Conservation (phyloP, 257 asterid genomes). For the Agastache rugosa region DNA sequence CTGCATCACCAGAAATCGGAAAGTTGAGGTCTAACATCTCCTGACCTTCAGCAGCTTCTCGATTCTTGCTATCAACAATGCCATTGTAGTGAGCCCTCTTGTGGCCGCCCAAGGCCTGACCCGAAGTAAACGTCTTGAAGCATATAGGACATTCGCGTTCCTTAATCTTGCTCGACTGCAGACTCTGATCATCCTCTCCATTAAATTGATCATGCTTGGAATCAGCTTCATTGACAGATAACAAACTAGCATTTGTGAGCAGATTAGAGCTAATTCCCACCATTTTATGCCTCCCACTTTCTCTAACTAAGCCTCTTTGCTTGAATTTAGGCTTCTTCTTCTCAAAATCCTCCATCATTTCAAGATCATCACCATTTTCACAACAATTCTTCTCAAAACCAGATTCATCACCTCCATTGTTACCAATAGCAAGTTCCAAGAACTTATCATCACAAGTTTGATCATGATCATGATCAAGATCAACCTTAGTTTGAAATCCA, state of each 20-base stretch:
- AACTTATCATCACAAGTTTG: constrained; percentile 6
- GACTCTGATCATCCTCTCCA: not conserved
- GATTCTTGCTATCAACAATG: constrained; percentile 39
- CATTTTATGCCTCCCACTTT: constrained; percentile 31
- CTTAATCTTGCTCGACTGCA: constrained; percentile 43
- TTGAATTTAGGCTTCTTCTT: constrained; percentile 16
- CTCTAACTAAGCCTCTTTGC: constrained; percentile 35
- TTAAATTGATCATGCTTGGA: not conserved
- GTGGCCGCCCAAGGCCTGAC: constrained; percentile 91
- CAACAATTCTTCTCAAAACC: constrained; percentile 6
- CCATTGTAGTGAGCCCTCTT: constrained; percentile 73
- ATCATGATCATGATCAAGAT: not conserved
- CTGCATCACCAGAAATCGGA: constrained; percentile 44
- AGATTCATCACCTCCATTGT: constrained; percentile 23
- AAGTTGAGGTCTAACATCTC: constrained; percentile 54
- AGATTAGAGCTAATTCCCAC: constrained; percentile 17
- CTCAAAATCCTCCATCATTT: constrained; percentile 31
- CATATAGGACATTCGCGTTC: constrained; percentile 56
- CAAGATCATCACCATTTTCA: constrained; percentile 36
- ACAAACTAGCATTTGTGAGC: constrained; percentile 4
- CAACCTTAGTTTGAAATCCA: constrained; percentile 31
- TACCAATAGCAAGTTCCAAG: constrained; percentile 25
- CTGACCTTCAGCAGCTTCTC: constrained; percentile 36
- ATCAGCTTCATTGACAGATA: constrained; percentile 27
- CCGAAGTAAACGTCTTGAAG: constrained; percentile 71